phyloP scores from a whole-genome alignment of 352 stramenopile species.

The Phytophthora pisi region DNA sequence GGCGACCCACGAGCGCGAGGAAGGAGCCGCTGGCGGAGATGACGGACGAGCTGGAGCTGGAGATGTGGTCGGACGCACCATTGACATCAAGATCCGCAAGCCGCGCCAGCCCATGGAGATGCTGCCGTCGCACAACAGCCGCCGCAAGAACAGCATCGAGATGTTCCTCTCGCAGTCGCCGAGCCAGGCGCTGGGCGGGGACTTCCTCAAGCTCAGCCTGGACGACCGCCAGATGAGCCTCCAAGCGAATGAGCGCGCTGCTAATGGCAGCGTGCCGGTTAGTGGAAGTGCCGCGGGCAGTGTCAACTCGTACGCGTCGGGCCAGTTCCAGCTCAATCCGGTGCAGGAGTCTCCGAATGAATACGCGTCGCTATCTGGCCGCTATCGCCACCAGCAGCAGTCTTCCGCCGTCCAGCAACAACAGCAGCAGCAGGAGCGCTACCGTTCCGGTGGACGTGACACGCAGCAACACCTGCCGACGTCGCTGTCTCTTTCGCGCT shows the following conservation, averaged over 20 bases:
- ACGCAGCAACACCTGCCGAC: conserved; percentile 31
- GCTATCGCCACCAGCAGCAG: conserved; percentile 32
- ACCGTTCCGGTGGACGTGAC: conserved; percentile 22
- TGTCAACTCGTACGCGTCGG: conserved; percentile 41
- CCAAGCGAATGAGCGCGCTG: conserved; percentile 27
- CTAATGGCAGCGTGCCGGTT: not conserved
- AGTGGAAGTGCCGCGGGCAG: conserved; percentile 13
- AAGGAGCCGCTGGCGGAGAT: not conserved
- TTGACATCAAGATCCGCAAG: conserved; percentile 32
- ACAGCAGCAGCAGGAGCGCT: conserved; percentile 35
- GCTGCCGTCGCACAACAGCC: conserved; percentile 37
- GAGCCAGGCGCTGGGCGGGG: conserved; percentile 74
- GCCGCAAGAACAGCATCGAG: conserved; percentile 87
- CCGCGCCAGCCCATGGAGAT: conserved; percentile 27
- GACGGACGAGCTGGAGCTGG: not conserved
- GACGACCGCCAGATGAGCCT: conserved; percentile 67
- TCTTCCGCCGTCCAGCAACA: conserved; percentile 13
- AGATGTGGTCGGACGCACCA: not conserved
- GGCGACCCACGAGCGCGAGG: conserved; percentile 17
- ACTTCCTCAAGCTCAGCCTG: conserved; percentile 77
- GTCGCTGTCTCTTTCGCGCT: conserved; percentile 40
- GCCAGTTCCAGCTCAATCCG: conserved; percentile 59
- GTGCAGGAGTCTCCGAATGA: conserved; percentile 52
- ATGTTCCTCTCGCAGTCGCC: conserved; percentile 89
- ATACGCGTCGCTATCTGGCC: conserved; percentile 30